These are phyloP conservation scores for Pterocarpus macrocarpus DNA, from an alignment of 306 rosid species.

Conservation along the genomic window DNA sequence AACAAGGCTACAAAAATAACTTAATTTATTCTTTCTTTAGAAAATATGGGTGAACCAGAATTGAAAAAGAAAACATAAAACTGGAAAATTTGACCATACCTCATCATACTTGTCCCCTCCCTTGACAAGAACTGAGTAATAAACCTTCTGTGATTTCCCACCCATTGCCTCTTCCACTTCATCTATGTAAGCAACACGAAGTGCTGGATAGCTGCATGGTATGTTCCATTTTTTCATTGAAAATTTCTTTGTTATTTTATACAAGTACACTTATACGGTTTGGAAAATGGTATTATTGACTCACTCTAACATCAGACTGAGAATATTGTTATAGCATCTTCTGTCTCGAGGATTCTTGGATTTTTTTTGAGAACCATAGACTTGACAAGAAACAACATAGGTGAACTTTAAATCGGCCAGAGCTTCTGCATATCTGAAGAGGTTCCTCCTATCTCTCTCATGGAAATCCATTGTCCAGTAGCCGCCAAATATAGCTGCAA, in stretches of 20 bases:
- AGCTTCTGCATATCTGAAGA: constrained; percentile 68
- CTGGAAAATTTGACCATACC: constrained; percentile 60
- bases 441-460: constrained; percentile 38
- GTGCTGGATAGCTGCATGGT: constrained; percentile 71
- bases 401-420: constrained; percentile 92
- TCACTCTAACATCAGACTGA: constrained; percentile 84
- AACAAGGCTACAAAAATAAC: not conserved
- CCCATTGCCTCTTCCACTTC: constrained; percentile 67
- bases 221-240: constrained; percentile 38
- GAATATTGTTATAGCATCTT: constrained; percentile 73
- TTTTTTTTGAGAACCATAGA: constrained; percentile 82
- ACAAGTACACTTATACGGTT: constrained; percentile 29
- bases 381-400: constrained; percentile 94
- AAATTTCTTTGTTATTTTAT: constrained; percentile 42
- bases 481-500: constrained; percentile 64
- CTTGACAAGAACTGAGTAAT: constrained; percentile 93
- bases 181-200: constrained; percentile 96
- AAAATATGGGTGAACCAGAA: constrained; percentile 31
- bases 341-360: constrained; percentile 62
- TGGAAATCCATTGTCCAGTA: constrained; percentile 42
- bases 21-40: not conserved
- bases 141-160: constrained; percentile 60
- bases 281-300: constrained; percentile 49
- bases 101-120: constrained; percentile 92
- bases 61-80: constrained; percentile 29